These are phyloP conservation scores for Moesziomyces aphidis DNA, from an alignment of 1,284 basidiomycete genomes.

Conservation along the genomic window DNA sequence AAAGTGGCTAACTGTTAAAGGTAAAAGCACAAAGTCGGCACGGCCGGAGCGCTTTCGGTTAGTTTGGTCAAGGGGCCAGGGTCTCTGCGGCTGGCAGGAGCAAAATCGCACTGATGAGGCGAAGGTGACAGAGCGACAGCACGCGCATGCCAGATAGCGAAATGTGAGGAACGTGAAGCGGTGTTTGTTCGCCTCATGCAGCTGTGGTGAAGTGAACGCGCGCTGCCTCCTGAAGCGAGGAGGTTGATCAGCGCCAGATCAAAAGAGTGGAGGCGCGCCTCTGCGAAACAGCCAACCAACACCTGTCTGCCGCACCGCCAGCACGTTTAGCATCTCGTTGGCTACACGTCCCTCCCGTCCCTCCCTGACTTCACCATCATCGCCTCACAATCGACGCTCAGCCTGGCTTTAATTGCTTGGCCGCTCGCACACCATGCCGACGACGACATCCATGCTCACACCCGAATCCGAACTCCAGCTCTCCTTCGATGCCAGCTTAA, in stretches of 20 bases:
- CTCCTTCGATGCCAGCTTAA: conserved; percentile 77
- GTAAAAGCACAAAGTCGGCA: no score
- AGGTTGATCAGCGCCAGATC: background rate
- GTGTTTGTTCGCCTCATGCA: background rate
- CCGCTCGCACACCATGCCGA: conserved; percentile 38
- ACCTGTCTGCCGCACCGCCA: background rate
- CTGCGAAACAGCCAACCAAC: background rate
- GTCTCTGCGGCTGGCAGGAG: background rate
- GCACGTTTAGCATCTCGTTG: no score
- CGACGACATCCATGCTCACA: conserved; percentile 71
- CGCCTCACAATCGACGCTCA: background rate
- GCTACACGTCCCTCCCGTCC: no score
- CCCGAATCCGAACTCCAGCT: conserved; percentile 79
- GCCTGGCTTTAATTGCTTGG: background rate
- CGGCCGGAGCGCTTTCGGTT: no score
- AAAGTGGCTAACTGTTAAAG: background rate
- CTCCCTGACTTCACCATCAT: background rate
- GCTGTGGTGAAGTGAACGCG: background rate
- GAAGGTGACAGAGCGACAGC: background rate
- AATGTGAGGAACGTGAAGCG: background rate
- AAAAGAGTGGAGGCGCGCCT: background rate
- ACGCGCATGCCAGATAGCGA: background rate
- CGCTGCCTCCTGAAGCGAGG: background rate
- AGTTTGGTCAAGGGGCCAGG: background rate
- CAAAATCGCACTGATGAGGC: background rate